Evolutionary conservation across 768 basidiomycete genomes (phyloP).

Genomic region (Leucosporidium creatinivorum): DNA sequence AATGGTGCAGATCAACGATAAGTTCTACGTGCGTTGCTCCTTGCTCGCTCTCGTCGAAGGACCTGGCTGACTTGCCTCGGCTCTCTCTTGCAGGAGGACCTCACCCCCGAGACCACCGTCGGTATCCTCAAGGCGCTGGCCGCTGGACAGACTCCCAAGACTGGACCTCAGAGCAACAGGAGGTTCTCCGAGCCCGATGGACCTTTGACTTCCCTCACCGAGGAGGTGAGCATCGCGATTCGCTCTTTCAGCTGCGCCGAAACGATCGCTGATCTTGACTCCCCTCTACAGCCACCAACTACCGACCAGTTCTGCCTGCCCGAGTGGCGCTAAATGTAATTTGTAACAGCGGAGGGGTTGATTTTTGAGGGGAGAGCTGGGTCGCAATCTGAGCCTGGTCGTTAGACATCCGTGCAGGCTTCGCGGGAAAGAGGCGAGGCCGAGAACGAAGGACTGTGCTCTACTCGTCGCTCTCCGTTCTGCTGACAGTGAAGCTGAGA

Average conservation of each 20-base stretch:
- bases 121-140: conserved; percentile 44
- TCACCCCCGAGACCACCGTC: conserved; percentile 47
- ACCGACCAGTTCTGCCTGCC: conserved; percentile 22
- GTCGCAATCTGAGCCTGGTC: too few species aligned
- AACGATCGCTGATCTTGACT: not conserved
- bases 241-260: too few species aligned
- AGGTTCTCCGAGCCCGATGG: conserved; percentile 24
- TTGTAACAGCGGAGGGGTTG: too few species aligned
- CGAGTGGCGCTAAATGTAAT: conserved; percentile 25
- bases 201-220: conserved; percentile 24
- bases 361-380: too few species aligned
- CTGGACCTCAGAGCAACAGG: conserved; percentile 65
- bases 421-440: too few species aligned
- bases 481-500: too few species aligned
- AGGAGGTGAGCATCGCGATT: conserved; percentile 5
- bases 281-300: conserved; percentile 20
- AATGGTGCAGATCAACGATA: conserved; percentile 92
- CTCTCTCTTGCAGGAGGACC: conserved; percentile 41
- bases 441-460: too few species aligned
- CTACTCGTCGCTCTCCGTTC: too few species aligned
- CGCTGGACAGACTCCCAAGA: conserved; percentile 71
- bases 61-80: not conserved
- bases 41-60: not conserved
- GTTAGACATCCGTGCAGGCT: too few species aligned
- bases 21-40: conserved; percentile 71